phyloP scores from a whole-genome alignment of 495 filamentous ascomycete species.

The Polyplosphaeria fusca region DNA sequence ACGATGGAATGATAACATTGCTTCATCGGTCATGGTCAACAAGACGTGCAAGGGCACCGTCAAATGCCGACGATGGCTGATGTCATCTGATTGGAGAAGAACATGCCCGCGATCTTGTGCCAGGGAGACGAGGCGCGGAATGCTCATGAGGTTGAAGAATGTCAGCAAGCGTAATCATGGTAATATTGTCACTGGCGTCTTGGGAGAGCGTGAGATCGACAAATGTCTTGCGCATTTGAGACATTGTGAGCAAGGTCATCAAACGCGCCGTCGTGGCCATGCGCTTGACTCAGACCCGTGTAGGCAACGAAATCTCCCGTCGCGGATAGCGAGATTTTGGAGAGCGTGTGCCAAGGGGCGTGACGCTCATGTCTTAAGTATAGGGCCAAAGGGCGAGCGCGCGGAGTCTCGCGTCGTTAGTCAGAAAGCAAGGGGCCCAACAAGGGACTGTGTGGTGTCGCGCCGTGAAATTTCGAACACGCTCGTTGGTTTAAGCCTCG shows the following conservation, averaged over 20 bases:
- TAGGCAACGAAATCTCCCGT: slow-evolving; percentile 18
- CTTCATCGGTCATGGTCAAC: slow-evolving; percentile 23
- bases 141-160: slow-evolving; percentile 29
- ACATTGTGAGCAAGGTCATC: slow-evolving; percentile 30
- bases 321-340: slow-evolving; percentile 19
- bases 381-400: slow-evolving; percentile 15
- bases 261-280: slow-evolving; percentile 29
- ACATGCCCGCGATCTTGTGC: slow-evolving; percentile 15
- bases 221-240: slow-evolving; percentile 28
- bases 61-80: slow-evolving; percentile 12
- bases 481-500: slow-evolving; percentile 48
- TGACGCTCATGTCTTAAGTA: slow-evolving; percentile 22
- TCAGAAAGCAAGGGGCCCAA: slow-evolving; percentile 28
- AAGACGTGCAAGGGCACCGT: slow-evolving; percentile 25
- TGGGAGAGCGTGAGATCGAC: slow-evolving; percentile 20
- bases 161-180: slow-evolving; percentile 30
- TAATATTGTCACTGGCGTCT: slow-evolving; percentile 23
- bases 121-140: slow-evolving; percentile 29
- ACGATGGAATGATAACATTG: slow-evolving; percentile 26
- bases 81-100: slow-evolving; percentile 24
- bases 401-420: slow-evolving; percentile 17
- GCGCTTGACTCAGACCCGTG: slow-evolving; percentile 27
- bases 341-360: slow-evolving; percentile 25
- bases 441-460: slow-evolving; percentile 23
- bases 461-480: slow-evolving; percentile 26